phyloP scores from a whole-genome alignment of 768 basidiomycete species.

The Amanita thiersii region DNA sequence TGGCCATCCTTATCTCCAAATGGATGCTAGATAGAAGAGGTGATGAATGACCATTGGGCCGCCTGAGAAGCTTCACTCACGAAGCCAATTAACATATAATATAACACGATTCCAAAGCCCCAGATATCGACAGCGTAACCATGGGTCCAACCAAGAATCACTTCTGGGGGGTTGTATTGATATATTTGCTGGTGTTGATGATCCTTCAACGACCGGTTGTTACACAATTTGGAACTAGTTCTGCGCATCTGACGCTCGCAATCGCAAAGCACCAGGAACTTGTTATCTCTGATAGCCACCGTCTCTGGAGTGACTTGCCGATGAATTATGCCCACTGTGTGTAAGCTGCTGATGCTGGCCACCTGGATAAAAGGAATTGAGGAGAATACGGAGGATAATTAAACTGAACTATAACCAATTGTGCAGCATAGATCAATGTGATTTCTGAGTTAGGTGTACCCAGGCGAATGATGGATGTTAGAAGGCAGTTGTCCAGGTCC shows the following conservation, averaged over 20 bases:
- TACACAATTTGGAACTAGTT: slow-evolving; percentile 21
- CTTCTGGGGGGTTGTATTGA: slow-evolving; percentile 42
- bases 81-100: slow-evolving; percentile 39
- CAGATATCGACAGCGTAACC: slow-evolving; percentile 49
- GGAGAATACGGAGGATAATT: neutral
- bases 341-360: slow-evolving; percentile 34
- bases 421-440: slow-evolving; percentile 8
- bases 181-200: slow-evolving; percentile 11
- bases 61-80: slow-evolving; percentile 20
- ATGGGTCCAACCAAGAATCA: slow-evolving; percentile 46
- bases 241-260: slow-evolving; percentile 19
- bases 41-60: neutral
- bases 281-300: slow-evolving; percentile 32
- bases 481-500: slow-evolving; percentile 2
- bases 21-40: slow-evolving; percentile 28
- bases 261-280: slow-evolving; percentile 38
- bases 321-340: slow-evolving; percentile 38
- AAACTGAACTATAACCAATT: neutral
- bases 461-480: neutral
- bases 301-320: slow-evolving; percentile 35
- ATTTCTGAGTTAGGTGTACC: slow-evolving; percentile 4
- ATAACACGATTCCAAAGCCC: slow-evolving; percentile 47
- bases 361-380: slow-evolving; percentile 18
- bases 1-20: slow-evolving; percentile 19
- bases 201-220: neutral